Conservation (phyloP, 2,329 filamentous ascomycete species). For the Pseudopithomyces chartarum region DNA sequence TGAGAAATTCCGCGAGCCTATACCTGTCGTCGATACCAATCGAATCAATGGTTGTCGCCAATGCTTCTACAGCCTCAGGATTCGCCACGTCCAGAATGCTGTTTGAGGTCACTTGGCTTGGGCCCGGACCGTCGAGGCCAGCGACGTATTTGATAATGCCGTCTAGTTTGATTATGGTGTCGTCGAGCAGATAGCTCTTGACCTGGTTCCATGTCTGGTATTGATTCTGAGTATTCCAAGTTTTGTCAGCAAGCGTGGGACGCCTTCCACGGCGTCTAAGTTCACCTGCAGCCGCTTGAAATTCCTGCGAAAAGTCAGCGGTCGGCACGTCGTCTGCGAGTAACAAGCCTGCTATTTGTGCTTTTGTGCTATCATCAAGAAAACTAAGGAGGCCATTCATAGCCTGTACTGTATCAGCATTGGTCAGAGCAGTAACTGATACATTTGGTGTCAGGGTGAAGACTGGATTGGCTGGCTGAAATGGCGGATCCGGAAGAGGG, state of each 20-base stretch:
- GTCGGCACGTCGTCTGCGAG: background rate
- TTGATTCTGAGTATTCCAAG: background rate
- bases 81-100: background rate
- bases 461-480: background rate
- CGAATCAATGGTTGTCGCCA: background rate
- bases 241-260: background rate
- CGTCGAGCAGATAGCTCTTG: background rate
- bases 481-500: background rate
- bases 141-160: background rate
- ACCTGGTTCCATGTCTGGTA: background rate
- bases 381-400: conserved; percentile 10
- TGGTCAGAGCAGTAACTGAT: conserved; percentile 7
- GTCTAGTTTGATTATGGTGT: conserved; percentile 4
- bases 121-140: background rate
- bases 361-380: conserved; percentile 11
- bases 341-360: conserved; percentile 9
- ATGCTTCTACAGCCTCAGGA: background rate
- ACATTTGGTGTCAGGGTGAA: background rate
- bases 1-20: background rate
- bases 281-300: background rate
- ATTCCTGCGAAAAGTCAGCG: background rate
- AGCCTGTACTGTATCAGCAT: conserved; percentile 12
- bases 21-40: background rate
- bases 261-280: background rate
- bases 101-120: background rate